A percentile compares a stretch with the other conserved stretches of the same genome.
Evolutionary conservation across 495 filamentous ascomycete species (phyloP).

Genomic region (Lophiostoma macrostomum): DNA sequence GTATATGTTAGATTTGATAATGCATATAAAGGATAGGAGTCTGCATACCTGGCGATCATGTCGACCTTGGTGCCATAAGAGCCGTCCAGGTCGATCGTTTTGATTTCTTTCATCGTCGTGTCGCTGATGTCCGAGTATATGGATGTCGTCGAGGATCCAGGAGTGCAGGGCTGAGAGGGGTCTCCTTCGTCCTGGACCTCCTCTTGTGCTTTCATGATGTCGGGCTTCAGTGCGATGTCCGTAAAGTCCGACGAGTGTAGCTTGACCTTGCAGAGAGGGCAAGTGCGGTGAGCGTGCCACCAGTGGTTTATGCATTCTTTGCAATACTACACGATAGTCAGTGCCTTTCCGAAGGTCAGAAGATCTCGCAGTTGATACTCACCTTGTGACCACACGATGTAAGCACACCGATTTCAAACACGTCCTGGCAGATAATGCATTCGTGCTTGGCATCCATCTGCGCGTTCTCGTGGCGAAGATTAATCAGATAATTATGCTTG

Average conservation of each 20-base stretch:
- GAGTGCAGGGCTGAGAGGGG: slow-evolving; percentile 10
- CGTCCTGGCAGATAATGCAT: slow-evolving; percentile 76
- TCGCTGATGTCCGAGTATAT: slow-evolving; percentile 78
- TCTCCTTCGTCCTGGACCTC: slow-evolving; percentile 47
- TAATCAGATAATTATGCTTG: slow-evolving; percentile 68
- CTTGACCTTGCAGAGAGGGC: slow-evolving; percentile 64
- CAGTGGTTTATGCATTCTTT: slow-evolving; percentile 77
- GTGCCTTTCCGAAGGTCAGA: too few species aligned
- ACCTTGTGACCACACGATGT: slow-evolving; percentile 77
- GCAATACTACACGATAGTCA: slow-evolving; percentile 58
- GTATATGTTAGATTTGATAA: too few species aligned
- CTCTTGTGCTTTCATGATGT: slow-evolving; percentile 64
- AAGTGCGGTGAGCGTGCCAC: slow-evolving; percentile 47
- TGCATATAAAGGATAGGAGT: neutral
- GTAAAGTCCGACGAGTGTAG: slow-evolving; percentile 65
- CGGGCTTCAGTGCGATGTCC: slow-evolving; percentile 77
- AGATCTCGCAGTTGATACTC: neutral
- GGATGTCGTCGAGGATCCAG: slow-evolving; percentile 37
- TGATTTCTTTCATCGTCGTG: slow-evolving; percentile 71
- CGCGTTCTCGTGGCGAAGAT: slow-evolving; percentile 56
- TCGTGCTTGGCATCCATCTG: slow-evolving; percentile 55
- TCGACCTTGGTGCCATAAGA: slow-evolving; percentile 90
- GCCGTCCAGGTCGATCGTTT: slow-evolving; percentile 69
- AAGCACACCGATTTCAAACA: slow-evolving; percentile 74
- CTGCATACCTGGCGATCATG: slow-evolving; percentile 54